These are phyloP conservation scores for Erodium trifolium DNA, from an alignment of 441 rosid genomes.

Conservation along the genomic window DNA sequence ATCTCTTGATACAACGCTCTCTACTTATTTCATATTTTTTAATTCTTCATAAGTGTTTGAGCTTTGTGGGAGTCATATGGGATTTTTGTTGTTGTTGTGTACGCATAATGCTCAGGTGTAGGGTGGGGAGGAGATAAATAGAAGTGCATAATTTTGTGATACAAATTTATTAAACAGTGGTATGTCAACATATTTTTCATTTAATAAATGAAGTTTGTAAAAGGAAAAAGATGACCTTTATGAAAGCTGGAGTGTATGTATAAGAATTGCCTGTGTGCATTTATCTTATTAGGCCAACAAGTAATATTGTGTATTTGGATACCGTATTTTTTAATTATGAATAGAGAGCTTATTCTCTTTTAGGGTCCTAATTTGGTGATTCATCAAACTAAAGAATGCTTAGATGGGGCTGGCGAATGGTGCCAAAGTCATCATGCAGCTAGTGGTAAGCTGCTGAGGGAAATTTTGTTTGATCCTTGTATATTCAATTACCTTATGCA, in stretches of 20 bases:
- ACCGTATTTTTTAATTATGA: conserved; percentile 7
- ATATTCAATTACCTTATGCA: not conserved
- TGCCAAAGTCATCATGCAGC: conserved; percentile 79
- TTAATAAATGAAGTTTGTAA: not conserved
- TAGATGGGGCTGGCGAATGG: conserved; percentile 85
- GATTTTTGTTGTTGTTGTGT: too few species aligned
- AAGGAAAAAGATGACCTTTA: not conserved
- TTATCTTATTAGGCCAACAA: not conserved
- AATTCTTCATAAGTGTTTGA: not conserved
- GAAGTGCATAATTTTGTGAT: too few species aligned
- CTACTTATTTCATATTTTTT: conserved; percentile 1
- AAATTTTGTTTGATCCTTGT: not conserved
- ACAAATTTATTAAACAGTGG: too few species aligned
- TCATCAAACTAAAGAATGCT: conserved; percentile 65
- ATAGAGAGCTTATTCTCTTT: conserved; percentile 14
- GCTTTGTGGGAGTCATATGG: not conserved
- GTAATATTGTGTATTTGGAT: conserved; percentile 6
- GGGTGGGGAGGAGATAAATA: too few species aligned
- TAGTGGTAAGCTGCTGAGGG: conserved; percentile 51
- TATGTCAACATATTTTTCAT: not conserved
- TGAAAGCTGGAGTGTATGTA: not conserved
- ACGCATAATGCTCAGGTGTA: too few species aligned
- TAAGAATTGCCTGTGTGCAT: not conserved
- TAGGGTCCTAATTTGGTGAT: conserved; percentile 91
- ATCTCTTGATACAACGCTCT: not conserved